Conservation (phyloP, 2,329 filamentous ascomycete genomes). For the Talaromyces islandicus region DNA sequence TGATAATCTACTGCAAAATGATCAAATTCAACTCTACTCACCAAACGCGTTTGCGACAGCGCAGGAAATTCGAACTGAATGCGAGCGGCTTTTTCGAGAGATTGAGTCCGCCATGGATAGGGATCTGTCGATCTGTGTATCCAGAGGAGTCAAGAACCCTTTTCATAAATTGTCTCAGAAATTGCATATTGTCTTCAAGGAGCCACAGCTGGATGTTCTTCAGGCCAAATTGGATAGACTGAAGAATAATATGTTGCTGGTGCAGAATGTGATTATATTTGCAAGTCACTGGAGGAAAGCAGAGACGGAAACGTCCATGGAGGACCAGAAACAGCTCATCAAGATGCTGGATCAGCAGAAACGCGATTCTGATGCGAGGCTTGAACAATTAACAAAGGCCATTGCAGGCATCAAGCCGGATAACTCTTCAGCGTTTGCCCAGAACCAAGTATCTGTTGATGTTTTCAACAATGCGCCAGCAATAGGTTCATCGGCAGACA, state of each 20-base stretch:
- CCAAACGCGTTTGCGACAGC: not conserved
- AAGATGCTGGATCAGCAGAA: not conserved
- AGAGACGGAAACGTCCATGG: not conserved
- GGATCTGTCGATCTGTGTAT: not conserved
- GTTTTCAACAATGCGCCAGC: no score
- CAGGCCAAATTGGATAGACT: conserved; percentile 25
- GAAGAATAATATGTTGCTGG: conserved; percentile 24
- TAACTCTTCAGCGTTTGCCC: no score
- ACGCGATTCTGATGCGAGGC: not conserved
- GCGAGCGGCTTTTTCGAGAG: not conserved
- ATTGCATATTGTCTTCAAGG: conserved; percentile 17
- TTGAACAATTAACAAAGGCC: not conserved
- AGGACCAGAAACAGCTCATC: not conserved
- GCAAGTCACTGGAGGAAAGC: conserved; percentile 18
- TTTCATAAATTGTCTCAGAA: conserved; percentile 6
- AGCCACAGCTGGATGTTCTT: conserved; percentile 20
- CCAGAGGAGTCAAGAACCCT: not conserved
- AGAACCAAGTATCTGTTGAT: no score
- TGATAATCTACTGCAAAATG: conserved; percentile 13
- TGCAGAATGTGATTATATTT: conserved; percentile 28
- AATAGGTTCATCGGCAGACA: no score
- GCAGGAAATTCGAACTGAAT: not conserved
- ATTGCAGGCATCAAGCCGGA: not conserved
- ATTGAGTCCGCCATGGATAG: not conserved
- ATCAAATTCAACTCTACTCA: not conserved